Evolutionary conservation across 495 filamentous ascomycete species (phyloP), one percentile per base, ranked within the genome.

Genomic region (Ramalina peruviana): DNA sequence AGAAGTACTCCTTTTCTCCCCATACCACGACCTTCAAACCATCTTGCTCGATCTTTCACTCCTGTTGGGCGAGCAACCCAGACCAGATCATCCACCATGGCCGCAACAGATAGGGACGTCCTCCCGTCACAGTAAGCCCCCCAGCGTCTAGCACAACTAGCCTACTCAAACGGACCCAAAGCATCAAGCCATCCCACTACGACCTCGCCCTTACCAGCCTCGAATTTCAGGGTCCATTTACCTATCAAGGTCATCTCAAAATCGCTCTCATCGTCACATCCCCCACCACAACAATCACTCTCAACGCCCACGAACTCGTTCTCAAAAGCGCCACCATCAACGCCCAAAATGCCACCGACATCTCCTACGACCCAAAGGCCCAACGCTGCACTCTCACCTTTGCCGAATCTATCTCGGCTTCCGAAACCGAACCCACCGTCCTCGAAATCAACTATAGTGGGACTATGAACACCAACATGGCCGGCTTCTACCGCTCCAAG

Each of bases 401-500:
- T 62, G 64, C 74, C 23, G 64, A 82, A 36, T 77, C 83, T 54
- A 62, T 94, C 42, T 76, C 80, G 0, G 69, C 73, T 7, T 67
- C 75, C 16, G 58, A 72, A 30, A 76, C 85, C 50, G 77, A 79
- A 36, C 5, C 9, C 23, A 25, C 23, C 23, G 58, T 75, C 4
- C 66, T 96, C 33, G 70, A 72, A 16, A 78, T 97, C 62, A 73
- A 81, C 13, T 98, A 94, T 65, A 74, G 80, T 19, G 92, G 92
- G 36, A 81, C 72, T 30, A 83, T 97, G 67, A 98, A 96, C 71
- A 86, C 89, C 60, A 80, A 84, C 54, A 94, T 97, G 88, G 83
- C 86, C 37, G 92, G 92, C 20, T 97, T 98, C 71, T 96, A 95
- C 65, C 83, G 92, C 51, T 88, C 84, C 50, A 86, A 87, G 68